These are phyloP conservation scores for Ustilago nuda DNA, from an alignment of 1,284 basidiomycete genomes.

Conservation along the genomic window DNA sequence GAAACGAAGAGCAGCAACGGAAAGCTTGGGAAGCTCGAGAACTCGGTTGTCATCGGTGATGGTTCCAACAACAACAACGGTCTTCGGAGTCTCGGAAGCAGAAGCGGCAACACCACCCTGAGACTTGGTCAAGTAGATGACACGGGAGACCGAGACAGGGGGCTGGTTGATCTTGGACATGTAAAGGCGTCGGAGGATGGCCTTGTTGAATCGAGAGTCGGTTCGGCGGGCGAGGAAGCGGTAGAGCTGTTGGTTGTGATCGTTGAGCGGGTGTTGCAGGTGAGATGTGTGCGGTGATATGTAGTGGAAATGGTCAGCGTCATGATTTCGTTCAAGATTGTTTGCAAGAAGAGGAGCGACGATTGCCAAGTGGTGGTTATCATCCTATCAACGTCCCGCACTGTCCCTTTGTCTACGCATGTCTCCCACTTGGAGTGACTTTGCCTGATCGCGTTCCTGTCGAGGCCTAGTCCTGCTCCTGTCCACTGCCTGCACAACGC, in stretches of 20 bases:
- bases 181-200: constrained; percentile 94
- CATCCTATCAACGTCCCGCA: no score
- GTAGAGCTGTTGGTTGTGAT: constrained; percentile 80
- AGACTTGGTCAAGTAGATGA: constrained; percentile 68
- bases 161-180: constrained; percentile 98
- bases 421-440: neutral
- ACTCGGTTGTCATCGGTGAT: constrained; percentile 97
- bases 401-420: no score
- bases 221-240: constrained; percentile 98
- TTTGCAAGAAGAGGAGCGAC: neutral
- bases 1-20: constrained; percentile 94
- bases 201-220: constrained; percentile 97
- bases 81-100: constrained; percentile 73
- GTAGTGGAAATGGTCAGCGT: constrained; percentile 10
- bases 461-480: neutral
- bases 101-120: constrained; percentile 69
- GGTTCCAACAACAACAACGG: constrained; percentile 89
- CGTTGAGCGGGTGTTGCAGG: neutral
- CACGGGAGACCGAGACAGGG: constrained; percentile 78
- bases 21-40: constrained; percentile 86
- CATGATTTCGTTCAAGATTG: neutral
- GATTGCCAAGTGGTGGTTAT: neutral
- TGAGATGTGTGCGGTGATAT: neutral
- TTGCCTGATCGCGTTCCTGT: neutral
- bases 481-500: neutral